Evolutionary conservation across 768 basidiomycete genomes (phyloP).

Genomic region (Pulveroboletus ravenelii): DNA sequence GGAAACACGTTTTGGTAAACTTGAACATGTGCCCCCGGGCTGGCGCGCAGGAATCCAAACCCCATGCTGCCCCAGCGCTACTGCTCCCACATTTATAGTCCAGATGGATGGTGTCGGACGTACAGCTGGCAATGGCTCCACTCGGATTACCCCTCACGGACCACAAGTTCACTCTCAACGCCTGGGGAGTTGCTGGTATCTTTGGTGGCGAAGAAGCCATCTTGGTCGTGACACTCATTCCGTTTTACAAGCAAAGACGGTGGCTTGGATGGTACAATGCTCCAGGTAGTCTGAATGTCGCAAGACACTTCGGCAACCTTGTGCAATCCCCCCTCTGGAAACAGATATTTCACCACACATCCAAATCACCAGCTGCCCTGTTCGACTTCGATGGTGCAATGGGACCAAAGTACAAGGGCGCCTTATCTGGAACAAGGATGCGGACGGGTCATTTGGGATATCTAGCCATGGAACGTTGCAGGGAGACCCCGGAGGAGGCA

Average conservation of each 20-base stretch:
- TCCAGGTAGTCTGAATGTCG: slow-evolving; percentile 29
- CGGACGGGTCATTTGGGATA: slow-evolving; percentile 29
- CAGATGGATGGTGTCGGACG: too few relatives aligned
- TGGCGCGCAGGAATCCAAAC: too few relatives aligned
- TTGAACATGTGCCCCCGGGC: too few relatives aligned
- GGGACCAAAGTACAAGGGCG: slow-evolving; percentile 26
- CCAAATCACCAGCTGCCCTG: slow-evolving; percentile 16
- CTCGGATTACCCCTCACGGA: slow-evolving; percentile 5
- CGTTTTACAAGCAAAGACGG: slow-evolving; percentile 23
- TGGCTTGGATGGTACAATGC: slow-evolving; percentile 36
- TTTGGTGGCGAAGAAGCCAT: slow-evolving; percentile 33
- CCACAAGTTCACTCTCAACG: slow-evolving; percentile 22
- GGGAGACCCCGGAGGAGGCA: neutral
- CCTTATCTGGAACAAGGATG: slow-evolving; percentile 25
- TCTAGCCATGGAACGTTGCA: slow-evolving; percentile 19
- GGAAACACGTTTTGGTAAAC: too few relatives aligned
- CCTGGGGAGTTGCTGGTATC: slow-evolving; percentile 31
- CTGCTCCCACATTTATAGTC: too few relatives aligned
- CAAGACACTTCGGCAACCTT: slow-evolving; percentile 27
- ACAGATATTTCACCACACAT: slow-evolving; percentile 21
- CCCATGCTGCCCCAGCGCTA: too few relatives aligned
- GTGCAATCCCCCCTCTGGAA: slow-evolving; percentile 24
- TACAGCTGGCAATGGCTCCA: slow-evolving; percentile 9
- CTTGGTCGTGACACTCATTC: slow-evolving; percentile 28
- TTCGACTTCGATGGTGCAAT: slow-evolving; percentile 24